Evolutionary conservation across 805 yeast species (phyloP), one percentile per base, ranked within the genome.

Genomic region (Teunomyces aglyptinius): DNA sequence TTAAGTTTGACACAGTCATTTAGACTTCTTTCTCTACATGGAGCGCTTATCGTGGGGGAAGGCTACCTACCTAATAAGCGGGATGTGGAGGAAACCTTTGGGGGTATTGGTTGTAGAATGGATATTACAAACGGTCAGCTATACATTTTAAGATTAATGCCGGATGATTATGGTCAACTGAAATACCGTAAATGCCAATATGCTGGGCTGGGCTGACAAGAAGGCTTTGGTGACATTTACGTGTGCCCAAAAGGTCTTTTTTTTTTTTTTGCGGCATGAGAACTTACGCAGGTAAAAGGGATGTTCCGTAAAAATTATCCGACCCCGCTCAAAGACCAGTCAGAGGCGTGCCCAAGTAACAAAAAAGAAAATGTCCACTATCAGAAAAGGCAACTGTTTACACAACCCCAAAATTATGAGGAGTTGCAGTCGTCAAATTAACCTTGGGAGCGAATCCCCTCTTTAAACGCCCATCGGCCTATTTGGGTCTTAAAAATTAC

Each of bases 321-420:
- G 39, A 36, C 39, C 39, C 39, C 39, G 28, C 39, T 36, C 33
- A 31, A n/a, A 10, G 33, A n/a, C 7, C 13, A n/a, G 33, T 13
- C 5, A 6, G 13, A 31, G 33, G 33, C 33, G 18, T 31, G 33
- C 5, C 33, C 33, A 12, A 15, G 18, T 31, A 6, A 8, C 33
- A 31, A 31, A 31, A 29, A 29, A 31, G 13, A 31, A 13, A 31
- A 13, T 18, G 11, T n/a, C n/a, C 33, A 6, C 13, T 15, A 31
- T 5, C 5, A n/a, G 33, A 13, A 31, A 13, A 13, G 16, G 33
- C 18, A 10, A 31, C 33, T 31, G 33, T 13, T 31, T 31, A 31
- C 33, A 31, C 18, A n/a, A 31, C 16, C 33, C 7, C 18, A 31
- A 31, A 31, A 13, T 13, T n/a, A 7, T 13, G 33, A 31, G 33